Conservation (phyloP, 2,329 filamentous ascomycete species). For the Neofusicoccum parvum region DNA sequence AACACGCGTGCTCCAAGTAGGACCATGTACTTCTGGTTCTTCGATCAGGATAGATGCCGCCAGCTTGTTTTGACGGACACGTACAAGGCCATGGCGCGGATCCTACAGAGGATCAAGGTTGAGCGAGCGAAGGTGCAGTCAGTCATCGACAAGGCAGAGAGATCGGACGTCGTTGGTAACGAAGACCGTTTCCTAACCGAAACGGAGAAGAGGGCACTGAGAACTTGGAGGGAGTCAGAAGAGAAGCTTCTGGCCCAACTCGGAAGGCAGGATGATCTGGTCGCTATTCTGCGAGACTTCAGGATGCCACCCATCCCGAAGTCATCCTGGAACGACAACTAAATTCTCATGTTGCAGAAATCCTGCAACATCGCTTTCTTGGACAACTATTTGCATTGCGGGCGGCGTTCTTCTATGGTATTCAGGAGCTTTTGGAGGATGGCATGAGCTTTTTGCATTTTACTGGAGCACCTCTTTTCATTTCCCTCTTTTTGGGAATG, state of each 20-base stretch:
- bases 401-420: constrained; percentile 9
- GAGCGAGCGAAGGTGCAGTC: constrained; percentile 72
- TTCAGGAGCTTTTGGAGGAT: neutral
- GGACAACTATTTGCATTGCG: constrained; percentile 18
- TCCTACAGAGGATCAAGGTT: constrained; percentile 75
- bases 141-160: constrained; percentile 78
- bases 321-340: constrained; percentile 1
- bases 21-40: constrained; percentile 91
- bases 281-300: constrained; percentile 76
- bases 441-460: neutral
- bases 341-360: neutral
- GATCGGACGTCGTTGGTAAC: constrained; percentile 81
- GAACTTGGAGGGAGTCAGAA: constrained; percentile 63
- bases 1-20: constrained; percentile 77
- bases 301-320: constrained; percentile 18
- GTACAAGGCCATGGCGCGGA: constrained; percentile 88
- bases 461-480: neutral
- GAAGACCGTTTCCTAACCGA: constrained; percentile 78
- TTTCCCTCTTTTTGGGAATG: neutral
- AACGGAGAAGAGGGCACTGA: constrained; percentile 70
- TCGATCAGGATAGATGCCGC: constrained; percentile 73
- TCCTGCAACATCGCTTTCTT: neutral
- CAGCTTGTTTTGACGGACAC: constrained; percentile 74
- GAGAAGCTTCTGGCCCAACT: constrained; percentile 78
- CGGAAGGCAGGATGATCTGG: constrained; percentile 78